Percentiles rank a stretch among this genome's conserved stretches.
Evolutionary conservation across 1,284 basidiomycete genomes (phyloP).

Genomic region (Cutaneotrichosporon cyanovorans): DNA sequence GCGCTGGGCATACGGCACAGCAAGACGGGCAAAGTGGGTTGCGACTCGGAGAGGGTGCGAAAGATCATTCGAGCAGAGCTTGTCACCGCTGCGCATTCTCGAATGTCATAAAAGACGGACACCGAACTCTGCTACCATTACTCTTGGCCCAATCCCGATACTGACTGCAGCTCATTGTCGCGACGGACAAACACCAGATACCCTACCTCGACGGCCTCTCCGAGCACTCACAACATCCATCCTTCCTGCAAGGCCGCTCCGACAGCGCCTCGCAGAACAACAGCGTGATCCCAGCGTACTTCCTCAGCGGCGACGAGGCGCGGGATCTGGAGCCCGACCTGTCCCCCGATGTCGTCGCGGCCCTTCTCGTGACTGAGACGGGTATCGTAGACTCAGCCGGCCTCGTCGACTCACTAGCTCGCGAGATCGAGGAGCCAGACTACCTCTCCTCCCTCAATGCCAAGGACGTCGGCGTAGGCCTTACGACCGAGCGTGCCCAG

Average conservation of each 20-base stretch:
- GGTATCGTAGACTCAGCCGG: conserved; percentile 86
- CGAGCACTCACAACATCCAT: conserved; percentile 52
- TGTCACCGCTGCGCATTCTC: too few species aligned
- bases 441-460: conserved; percentile 17
- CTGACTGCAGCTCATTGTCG: conserved; percentile 60
- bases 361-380: conserved; percentile 76
- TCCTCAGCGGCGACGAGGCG: conserved; percentile 67
- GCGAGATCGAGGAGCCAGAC: conserved; percentile 54
- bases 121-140: background rate
- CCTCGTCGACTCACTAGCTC: conserved; percentile 69
- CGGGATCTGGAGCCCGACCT: conserved; percentile 74
- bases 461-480: conserved; percentile 40
- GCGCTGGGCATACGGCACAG: conserved; percentile 59
- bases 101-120: background rate
- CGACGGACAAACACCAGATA: conserved; percentile 55
- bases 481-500: conserved; percentile 25
- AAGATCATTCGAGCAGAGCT: background rate
- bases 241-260: conserved; percentile 15
- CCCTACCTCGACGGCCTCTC: conserved; percentile 65
- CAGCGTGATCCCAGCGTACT: conserved; percentile 56
- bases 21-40: conserved; percentile 64
- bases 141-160: background rate
- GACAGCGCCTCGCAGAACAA: conserved; percentile 6
- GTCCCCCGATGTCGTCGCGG: conserved; percentile 59
- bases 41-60: background rate